Conservation (phyloP, 441 rosid species). For the Populus tomentosa region DNA sequence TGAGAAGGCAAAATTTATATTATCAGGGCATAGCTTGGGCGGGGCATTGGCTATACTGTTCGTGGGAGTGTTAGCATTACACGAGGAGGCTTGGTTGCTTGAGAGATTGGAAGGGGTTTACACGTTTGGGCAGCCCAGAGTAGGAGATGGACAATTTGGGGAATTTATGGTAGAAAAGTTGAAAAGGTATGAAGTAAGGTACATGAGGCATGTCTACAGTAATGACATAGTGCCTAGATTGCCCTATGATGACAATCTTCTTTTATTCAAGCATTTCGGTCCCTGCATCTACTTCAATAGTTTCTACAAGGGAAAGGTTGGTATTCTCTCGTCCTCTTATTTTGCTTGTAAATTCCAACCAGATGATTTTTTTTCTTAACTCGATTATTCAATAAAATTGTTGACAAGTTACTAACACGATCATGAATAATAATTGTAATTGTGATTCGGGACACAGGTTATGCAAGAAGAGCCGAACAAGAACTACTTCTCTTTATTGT, state of each 20-base stretch:
- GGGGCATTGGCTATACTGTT: constrained; percentile 54
- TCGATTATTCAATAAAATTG: not conserved
- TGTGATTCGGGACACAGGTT: constrained; percentile 27
- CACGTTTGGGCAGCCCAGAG: constrained; percentile 90
- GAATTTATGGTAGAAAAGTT: constrained; percentile 43
- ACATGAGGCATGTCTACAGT: constrained; percentile 56
- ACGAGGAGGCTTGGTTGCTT: constrained; percentile 47
- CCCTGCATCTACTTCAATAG: constrained; percentile 50
- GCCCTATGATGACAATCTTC: constrained; percentile 56
- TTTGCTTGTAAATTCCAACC: not conserved
- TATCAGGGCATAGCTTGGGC: constrained; percentile 87
- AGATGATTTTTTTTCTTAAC: not conserved
- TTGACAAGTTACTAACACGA: not conserved
- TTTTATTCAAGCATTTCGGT: constrained; percentile 71
- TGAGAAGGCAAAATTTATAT: constrained; percentile 37
- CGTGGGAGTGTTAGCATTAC: constrained; percentile 16
- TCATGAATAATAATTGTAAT: not conserved
- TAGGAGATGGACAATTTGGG: constrained; percentile 60
- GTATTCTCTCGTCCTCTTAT: not conserved
- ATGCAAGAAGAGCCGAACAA: constrained; percentile 61
- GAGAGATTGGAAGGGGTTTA: constrained; percentile 63
- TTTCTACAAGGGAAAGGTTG: constrained; percentile 54
- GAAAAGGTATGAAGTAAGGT: constrained; percentile 33
- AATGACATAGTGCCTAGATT: constrained; percentile 78
- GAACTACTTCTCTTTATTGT: constrained; percentile 48